Conservation (phyloP, 2,329 filamentous ascomycete genomes). For the Epichloe sibirici region DNA sequence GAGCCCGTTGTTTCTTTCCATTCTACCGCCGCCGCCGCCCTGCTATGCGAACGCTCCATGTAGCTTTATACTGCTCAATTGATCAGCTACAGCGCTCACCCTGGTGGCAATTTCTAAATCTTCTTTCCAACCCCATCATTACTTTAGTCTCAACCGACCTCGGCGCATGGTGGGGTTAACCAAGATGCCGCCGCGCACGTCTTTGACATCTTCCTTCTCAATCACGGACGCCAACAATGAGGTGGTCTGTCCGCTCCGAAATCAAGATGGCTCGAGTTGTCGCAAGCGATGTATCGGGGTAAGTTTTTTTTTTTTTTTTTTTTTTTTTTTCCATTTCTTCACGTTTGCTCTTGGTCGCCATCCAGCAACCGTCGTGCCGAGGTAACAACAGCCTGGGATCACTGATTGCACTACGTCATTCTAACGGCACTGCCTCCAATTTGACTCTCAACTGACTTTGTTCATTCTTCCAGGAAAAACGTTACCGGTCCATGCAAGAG, state of each 20-base stretch:
- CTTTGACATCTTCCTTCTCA: constrained; percentile 81
- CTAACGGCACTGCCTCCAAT: neutral
- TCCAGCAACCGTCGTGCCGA: neutral
- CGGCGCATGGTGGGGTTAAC: constrained; percentile 32
- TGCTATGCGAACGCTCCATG: constrained; percentile 15
- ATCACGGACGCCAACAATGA: constrained; percentile 89
- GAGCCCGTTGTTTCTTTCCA: neutral
- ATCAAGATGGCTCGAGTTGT: constrained; percentile 93
- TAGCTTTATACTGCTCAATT: constrained; percentile 19
- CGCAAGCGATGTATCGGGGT: constrained; percentile 96
- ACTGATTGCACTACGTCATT: neutral
- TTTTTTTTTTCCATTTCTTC: constrained; percentile 21
- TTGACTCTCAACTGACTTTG: neutral
- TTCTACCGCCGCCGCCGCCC: constrained; percentile 4
- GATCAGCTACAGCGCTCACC: constrained; percentile 11
- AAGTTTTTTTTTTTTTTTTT: constrained; percentile 44
- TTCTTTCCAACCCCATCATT: constrained; percentile 7
- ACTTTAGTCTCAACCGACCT: neutral
- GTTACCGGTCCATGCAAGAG: constrained; percentile 98
- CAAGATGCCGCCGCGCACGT: constrained; percentile 80
- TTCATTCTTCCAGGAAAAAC: constrained; percentile 56
- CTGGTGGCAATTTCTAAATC: neutral
- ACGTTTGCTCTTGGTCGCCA: neutral
- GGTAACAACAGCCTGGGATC: neutral
- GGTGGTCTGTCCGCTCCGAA: constrained; percentile 89